Percentiles rank a stretch among this genome's conserved stretches.
phyloP scores from a whole-genome alignment of 2,329 filamentous ascomycete genomes.

The Chaetomium globosum region DNA sequence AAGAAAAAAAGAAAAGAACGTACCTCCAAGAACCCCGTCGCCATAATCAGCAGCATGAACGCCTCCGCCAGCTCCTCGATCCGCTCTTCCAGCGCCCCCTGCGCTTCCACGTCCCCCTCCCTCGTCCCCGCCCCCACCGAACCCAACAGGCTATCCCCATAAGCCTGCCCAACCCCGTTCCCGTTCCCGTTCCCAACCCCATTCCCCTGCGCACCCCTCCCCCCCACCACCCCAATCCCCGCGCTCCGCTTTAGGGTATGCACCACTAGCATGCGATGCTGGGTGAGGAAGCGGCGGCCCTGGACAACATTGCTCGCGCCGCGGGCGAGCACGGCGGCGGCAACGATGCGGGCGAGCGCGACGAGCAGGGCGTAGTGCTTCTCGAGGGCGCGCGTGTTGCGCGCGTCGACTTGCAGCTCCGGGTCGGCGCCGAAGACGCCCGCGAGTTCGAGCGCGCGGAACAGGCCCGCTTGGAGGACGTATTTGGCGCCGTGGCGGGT shows the following conservation, averaged over 20 bases:
- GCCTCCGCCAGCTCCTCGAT: slow-evolving; percentile 80
- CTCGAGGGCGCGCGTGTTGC: slow-evolving; percentile 69
- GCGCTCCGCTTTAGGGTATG: slow-evolving; percentile 89
- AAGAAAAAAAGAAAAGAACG: slow-evolving; percentile 40
- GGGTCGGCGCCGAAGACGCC: slow-evolving; percentile 88
- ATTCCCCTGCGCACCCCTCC: background rate
- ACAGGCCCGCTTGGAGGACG: slow-evolving; percentile 86
- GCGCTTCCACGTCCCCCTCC: slow-evolving; percentile 23
- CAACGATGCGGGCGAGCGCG: slow-evolving; percentile 77
- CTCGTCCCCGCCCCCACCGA: background rate
- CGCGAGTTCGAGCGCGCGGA: slow-evolving; percentile 77
- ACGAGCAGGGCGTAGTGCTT: slow-evolving; percentile 85
- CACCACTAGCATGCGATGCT: slow-evolving; percentile 81
- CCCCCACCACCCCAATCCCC: slow-evolving; percentile 64
- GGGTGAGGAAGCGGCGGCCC: slow-evolving; percentile 75
- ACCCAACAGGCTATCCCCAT: background rate
- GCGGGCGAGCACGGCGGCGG: slow-evolving; percentile 76
- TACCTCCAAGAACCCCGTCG: slow-evolving; percentile 86
- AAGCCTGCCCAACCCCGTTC: background rate
- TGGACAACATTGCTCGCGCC: slow-evolving; percentile 82
- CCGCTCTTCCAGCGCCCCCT: slow-evolving; percentile 57
- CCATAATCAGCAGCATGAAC: slow-evolving; percentile 78
- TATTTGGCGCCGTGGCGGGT: slow-evolving; percentile 81
- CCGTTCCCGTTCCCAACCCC: slow-evolving; percentile 1
- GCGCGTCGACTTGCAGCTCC: slow-evolving; percentile 79